A percentile compares a stretch with the other conserved stretches of the same genome.
Conservation (phyloP, 2,329 filamentous ascomycete genomes). For the Colletotrichum scovillei region DNA sequence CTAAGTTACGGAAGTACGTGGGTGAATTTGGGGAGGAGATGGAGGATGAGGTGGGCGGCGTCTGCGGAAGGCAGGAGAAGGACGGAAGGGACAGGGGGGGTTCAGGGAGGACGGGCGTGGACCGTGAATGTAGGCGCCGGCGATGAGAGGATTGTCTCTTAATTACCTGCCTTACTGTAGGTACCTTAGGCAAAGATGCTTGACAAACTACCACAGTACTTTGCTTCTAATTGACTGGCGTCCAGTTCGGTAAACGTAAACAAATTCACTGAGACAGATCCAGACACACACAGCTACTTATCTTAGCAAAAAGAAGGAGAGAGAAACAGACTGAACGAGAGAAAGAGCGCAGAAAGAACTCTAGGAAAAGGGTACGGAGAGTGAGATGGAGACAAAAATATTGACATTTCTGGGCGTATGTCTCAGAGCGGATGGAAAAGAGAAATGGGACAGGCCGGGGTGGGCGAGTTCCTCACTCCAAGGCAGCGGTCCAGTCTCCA, state of each 20-base stretch:
- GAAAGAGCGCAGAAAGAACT: too few relatives aligned
- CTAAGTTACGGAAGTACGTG: neutral
- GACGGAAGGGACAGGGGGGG: conserved; percentile 2
- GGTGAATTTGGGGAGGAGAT: neutral
- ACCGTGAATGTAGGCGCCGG: conserved; percentile 14
- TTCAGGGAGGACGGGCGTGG: neutral
- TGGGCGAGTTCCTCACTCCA: neutral
- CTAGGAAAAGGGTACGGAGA: too few relatives aligned
- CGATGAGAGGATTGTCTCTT: neutral
- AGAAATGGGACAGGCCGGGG: neutral
- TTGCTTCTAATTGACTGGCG: neutral
- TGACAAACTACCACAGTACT: neutral
- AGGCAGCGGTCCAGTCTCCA: too few relatives aligned
- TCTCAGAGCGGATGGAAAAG: neutral
- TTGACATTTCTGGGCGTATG: neutral
- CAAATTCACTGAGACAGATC: neutral
- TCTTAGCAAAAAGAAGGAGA: neutral
- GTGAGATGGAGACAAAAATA: too few relatives aligned
- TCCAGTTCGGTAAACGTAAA: neutral
- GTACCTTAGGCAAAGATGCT: neutral
- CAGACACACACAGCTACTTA: neutral
- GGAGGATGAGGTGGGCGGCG: conserved; percentile 2
- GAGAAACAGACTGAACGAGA: neutral
- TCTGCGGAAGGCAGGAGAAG: conserved; percentile 13
- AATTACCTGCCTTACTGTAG: neutral